Evolutionary conservation across 2,329 filamentous ascomycete genomes (phyloP), one percentile per base, ranked within the genome.

Genomic region (Clonostachys chloroleuca): DNA sequence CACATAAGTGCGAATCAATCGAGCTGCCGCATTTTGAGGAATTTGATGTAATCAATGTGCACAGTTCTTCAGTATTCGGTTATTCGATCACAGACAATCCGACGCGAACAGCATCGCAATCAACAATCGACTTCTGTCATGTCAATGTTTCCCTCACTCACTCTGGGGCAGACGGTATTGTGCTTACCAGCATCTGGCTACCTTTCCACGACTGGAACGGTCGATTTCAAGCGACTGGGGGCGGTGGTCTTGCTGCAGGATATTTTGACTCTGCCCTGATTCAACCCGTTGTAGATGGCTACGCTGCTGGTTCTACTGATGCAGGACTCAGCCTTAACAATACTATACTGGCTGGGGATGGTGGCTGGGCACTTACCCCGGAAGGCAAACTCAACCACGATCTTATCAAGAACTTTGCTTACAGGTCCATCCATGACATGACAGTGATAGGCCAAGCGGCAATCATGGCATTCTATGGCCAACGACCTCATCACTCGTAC

Each of bases 321-420:
- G 24, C 24, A 10, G 24, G 24, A 30, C 24, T 77, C 40, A 62
- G 69, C 49, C 75, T 73, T 47, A 77, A 78, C 54, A 76, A 74
- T 34, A 57, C 5, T 10, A 10, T 17, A n/a, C 6, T 78, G 16
- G 69, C 66, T 2, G 74, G 74, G 18, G 74, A 78, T 49, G 69
- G 75, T 46, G 73, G 74, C 37, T 70, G 68, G 73, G 71, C 3
- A 68, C 74, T 2, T 76, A 77, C 48, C 74, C 73, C 24, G 74
- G 74, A 4, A 73, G 77, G 43, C 73, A 75, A 50, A 74, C 72
- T 34, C 64, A 66, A 69, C 20, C 59, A 63, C 0, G 68, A 69
- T n/a, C 53, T 63, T 3, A 44, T 70, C 5, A 52, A 59, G 34
- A 67, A 73, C 44, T 72, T 66, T 18, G 61, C 61, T 5, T 66